These are phyloP conservation scores for Globisporangium canariense DNA, from an alignment of 352 stramenopile genomes.

Conservation along the genomic window DNA sequence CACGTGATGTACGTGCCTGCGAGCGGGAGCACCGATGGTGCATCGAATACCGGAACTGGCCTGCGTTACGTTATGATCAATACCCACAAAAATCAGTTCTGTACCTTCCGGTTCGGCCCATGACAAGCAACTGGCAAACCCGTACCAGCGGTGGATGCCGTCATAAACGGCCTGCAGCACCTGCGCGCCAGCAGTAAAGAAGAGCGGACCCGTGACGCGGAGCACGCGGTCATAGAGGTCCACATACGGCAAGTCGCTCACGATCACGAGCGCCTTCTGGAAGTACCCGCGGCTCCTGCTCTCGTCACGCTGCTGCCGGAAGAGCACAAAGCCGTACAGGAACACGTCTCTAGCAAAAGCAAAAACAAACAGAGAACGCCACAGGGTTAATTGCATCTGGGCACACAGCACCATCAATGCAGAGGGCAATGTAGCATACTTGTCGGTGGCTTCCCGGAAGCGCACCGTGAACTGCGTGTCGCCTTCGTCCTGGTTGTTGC, in stretches of 20 bases:
- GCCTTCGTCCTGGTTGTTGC: conserved; percentile 84
- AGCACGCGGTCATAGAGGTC: conserved; percentile 78
- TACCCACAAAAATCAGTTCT: neutral
- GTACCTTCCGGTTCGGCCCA: neutral
- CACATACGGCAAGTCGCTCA: conserved; percentile 66
- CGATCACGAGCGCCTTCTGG: conserved; percentile 81
- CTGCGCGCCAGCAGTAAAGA: conserved; percentile 67
- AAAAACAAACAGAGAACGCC: conserved; percentile 1
- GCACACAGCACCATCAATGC: neutral
- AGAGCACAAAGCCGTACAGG: conserved; percentile 83
- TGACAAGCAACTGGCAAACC: neutral
- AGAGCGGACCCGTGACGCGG: conserved; percentile 66
- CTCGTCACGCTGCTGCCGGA: conserved; percentile 76
- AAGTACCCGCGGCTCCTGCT: conserved; percentile 72
- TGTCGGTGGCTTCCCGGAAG: conserved; percentile 37
- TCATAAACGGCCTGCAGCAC: conserved; percentile 71
- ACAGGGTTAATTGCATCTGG: neutral
- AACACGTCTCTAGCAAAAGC: conserved; percentile 27
- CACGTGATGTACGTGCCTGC: conserved; percentile 76
- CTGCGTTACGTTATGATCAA: conserved; percentile 19
- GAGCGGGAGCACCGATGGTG: conserved; percentile 54
- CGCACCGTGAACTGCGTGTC: conserved; percentile 85
- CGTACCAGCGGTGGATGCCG: conserved; percentile 67
- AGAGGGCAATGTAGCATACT: conserved; percentile 16
- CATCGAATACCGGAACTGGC: conserved; percentile 45